These are phyloP conservation scores for Neurospora sp. DNA, from an alignment of 495 filamentous ascomycete species.

Conservation along the genomic window DNA sequence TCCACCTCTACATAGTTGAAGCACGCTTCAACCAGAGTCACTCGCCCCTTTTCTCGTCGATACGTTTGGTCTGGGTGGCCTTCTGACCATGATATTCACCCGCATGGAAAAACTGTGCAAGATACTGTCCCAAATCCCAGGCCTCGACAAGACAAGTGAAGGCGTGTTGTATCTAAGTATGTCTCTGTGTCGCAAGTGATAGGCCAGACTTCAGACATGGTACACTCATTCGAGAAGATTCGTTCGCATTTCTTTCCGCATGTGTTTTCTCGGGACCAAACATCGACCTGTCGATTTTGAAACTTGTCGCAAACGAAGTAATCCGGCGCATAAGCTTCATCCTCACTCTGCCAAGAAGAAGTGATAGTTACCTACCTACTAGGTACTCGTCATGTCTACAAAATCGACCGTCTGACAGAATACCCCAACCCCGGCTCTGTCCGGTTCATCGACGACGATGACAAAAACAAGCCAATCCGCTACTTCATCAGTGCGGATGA, in stretches of 20 bases:
- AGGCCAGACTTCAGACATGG: not conserved
- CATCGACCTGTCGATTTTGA: not conserved
- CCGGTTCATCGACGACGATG: not conserved
- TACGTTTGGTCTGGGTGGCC: accelerated
- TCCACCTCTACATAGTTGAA: too few relatives aligned
- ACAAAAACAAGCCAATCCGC: not conserved
- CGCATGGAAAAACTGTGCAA: accelerated
- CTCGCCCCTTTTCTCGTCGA: accelerated
- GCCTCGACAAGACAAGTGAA: not conserved
- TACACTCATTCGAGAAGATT: not conserved
- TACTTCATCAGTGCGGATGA: not conserved
- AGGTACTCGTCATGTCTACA: too few relatives aligned
- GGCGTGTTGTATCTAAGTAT: not conserved
- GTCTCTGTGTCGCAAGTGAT: not conserved
- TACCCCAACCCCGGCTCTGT: not conserved
- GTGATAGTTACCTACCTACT: too few relatives aligned
- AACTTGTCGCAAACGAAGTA: not conserved
- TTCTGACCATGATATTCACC: not conserved
- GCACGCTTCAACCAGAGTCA: too few relatives aligned
- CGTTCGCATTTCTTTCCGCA: not conserved
- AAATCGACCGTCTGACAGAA: not conserved
- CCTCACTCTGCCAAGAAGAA: not conserved
- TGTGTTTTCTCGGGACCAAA: not conserved
- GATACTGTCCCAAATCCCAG: not conserved
- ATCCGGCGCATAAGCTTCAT: not conserved